Base-by-base conservation (phyloP, 2,329 filamentous ascomycete genomes). In the Claviceps capensis region DNA sequence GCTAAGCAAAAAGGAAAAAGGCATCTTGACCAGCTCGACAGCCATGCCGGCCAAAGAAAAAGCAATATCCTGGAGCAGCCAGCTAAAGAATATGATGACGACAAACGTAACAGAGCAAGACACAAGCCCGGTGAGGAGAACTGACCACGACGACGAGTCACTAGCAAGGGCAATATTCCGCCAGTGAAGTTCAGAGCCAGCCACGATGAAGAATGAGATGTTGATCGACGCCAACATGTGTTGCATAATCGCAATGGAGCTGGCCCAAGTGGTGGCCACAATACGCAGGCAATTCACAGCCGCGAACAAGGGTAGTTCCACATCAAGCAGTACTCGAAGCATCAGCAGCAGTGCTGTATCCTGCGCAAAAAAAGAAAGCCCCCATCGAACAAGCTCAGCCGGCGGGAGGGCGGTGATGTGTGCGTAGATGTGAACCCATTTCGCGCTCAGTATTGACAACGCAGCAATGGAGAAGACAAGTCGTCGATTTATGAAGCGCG, bases 281-380 rank as follows among this genome's bases (percentile, higher is more conserved):
- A 53, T 55, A 13, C 59, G 59, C n/a, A 64, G 47, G 45, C 53
- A 57, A 11, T 50, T 44, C 42, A 60, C 53, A 52, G 50, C 56
- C 54, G 54, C 49, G n/a, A 54, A 57, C 5, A 57, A 41, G 22
- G 53, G 48, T 40, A 46, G 19, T 2, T 58, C 55, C 3, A 34
- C 41, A 48, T 63, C 60, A 46, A 68, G 60, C 2, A 68, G 56
- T 1, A 66, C 55, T 6, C 65, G 59, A 42, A 67, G 59, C 30
- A 65, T 22, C 13, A 68, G 54, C 3, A 69, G 57, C 4, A 67
- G 55, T 5, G 61, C 47, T 0, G 63, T 54, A 19, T 69, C 67
- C 41, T 68, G 65, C 4, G 60, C 58, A 51, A 67, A 67, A 51
- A 69, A 69, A 2, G 66, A 66, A 11, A 63, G 60, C 22, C 62